A percentile compares a stretch with the other conserved stretches of the same genome.
These are phyloP conservation scores for Paspalum vaginatum DNA, from an alignment of 176 grass and related monocot species.

Conservation along the genomic window DNA sequence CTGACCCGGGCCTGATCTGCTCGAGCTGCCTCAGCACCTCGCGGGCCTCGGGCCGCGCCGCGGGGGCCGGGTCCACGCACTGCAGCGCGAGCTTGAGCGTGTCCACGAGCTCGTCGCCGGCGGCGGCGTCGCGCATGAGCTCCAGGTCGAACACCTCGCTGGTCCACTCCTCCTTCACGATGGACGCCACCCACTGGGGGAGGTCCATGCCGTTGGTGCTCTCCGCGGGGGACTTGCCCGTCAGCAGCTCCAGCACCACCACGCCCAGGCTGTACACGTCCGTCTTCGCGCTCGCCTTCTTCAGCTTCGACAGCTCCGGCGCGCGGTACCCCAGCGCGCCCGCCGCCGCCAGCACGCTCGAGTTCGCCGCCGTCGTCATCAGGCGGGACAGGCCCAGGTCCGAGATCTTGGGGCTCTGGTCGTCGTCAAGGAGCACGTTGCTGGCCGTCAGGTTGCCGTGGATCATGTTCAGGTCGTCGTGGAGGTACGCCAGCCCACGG, in stretches of 20 bases:
- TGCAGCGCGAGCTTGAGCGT: slow-evolving; percentile 84
- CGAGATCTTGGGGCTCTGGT: slow-evolving; percentile 52
- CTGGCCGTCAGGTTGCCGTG: slow-evolving; percentile 82
- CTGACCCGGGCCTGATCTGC: slow-evolving; percentile 69
- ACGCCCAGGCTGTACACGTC: slow-evolving; percentile 95
- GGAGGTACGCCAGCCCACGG: slow-evolving; percentile 64
- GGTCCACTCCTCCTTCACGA: slow-evolving; percentile 92
- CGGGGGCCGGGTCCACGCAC: slow-evolving; percentile 69
- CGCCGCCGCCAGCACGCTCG: slow-evolving; percentile 62
- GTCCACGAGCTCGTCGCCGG: slow-evolving; percentile 77
- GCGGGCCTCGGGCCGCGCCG: slow-evolving; percentile 54
- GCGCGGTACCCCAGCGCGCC: slow-evolving; percentile 72
- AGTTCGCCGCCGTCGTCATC: slow-evolving; percentile 74
- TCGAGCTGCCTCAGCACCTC: slow-evolving; percentile 78
- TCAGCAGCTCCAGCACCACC: slow-evolving; percentile 83
- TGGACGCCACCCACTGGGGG: slow-evolving; percentile 82
- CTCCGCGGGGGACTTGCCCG: slow-evolving; percentile 75
- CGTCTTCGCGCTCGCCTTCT: slow-evolving; percentile 74
- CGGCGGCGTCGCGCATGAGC: slow-evolving; percentile 64
- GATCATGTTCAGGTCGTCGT: slow-evolving; percentile 58
- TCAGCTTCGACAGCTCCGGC: slow-evolving; percentile 83
- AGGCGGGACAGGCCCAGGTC: slow-evolving; percentile 82
- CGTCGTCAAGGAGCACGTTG: slow-evolving; percentile 76
- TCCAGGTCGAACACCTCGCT: slow-evolving; percentile 93
- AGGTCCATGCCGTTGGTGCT: slow-evolving; percentile 73